phyloP scores from a whole-genome alignment of 2,329 filamentous ascomycete species.

The Colletotrichum filicis region DNA sequence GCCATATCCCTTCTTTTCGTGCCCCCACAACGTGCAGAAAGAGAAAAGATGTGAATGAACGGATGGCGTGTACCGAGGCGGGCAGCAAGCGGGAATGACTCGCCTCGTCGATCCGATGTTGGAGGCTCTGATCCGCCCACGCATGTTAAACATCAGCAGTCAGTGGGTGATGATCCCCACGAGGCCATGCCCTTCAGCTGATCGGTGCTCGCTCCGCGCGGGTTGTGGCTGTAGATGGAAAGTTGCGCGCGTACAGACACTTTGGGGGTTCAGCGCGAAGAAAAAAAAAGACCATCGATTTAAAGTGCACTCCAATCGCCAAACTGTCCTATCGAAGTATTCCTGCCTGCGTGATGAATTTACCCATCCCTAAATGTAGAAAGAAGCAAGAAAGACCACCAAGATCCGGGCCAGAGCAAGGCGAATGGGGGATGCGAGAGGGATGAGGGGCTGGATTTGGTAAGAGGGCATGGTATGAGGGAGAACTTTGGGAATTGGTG shows the following conservation, averaged over 20 bases:
- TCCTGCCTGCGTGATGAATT: slow-evolving; percentile 50
- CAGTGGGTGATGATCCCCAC: slow-evolving; percentile 13
- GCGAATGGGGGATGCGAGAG: slow-evolving; percentile 33
- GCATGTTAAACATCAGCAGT: not conserved
- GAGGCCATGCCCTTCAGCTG: slow-evolving; percentile 1
- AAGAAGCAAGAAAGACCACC: slow-evolving; percentile 37
- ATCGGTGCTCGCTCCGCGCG: slow-evolving; percentile 8
- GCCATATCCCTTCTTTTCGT: too few relatives aligned
- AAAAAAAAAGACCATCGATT: slow-evolving; percentile 45
- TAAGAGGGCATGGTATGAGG: not conserved
- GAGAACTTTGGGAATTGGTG: slow-evolving; percentile 24
- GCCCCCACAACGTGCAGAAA: not conserved
- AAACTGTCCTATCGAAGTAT: slow-evolving; percentile 60
- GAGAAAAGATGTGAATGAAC: not conserved
- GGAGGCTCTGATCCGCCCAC: not conserved
- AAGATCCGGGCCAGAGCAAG: slow-evolving; percentile 34
- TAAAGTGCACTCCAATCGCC: slow-evolving; percentile 63
- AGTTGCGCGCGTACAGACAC: not conserved
- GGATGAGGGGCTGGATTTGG: slow-evolving; percentile 27
- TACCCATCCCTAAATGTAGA: slow-evolving; percentile 45
- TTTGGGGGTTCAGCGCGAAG: slow-evolving; percentile 15
- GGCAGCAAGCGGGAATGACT: slow-evolving; percentile 16
- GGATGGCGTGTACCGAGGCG: not conserved
- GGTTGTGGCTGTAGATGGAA: not conserved
- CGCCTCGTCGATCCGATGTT: slow-evolving; percentile 1